Evolutionary conservation across 306 rosid genomes (phyloP).

Genomic region (Citrullus colocynthis): DNA sequence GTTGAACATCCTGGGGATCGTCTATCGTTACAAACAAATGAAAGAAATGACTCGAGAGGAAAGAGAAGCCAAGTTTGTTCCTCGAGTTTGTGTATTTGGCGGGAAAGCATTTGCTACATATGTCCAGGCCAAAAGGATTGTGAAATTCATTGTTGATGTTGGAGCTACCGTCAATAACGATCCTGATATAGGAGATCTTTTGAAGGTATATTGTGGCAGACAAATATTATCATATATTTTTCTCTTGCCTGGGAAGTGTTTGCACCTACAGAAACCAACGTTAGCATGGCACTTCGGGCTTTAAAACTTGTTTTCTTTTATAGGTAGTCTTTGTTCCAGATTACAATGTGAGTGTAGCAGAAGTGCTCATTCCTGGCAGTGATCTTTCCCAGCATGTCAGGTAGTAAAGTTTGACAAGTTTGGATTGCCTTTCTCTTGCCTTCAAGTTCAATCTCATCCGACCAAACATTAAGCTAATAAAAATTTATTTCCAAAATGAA

Average conservation of each 20-base stretch:
- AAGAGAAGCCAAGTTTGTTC: slow-evolving; percentile 61
- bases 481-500: neutral
- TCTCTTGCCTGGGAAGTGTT: neutral
- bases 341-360: slow-evolving; percentile 94
- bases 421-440: neutral
- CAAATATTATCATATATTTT: neutral
- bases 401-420: slow-evolving; percentile 18
- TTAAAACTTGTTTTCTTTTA: neutral
- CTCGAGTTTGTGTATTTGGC: slow-evolving; percentile 92
- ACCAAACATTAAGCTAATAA: neutral
- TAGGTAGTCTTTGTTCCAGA: slow-evolving; percentile 91
- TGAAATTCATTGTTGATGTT: slow-evolving; percentile 85
- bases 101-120: slow-evolving; percentile 93
- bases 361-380: slow-evolving; percentile 84
- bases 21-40: slow-evolving; percentile 90
- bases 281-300: neutral
- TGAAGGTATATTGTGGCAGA: slow-evolving; percentile 45
- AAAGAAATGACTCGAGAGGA: slow-evolving; percentile 69
- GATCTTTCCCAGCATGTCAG: slow-evolving; percentile 95
- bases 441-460: neutral
- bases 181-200: slow-evolving; percentile 82
- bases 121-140: slow-evolving; percentile 90
- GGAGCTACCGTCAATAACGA: slow-evolving; percentile 70
- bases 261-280: neutral
- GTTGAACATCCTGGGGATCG: slow-evolving; percentile 78